Percentiles rank a stretch among this genome's conserved stretches.
phyloP scores from a whole-genome alignment of 805 yeast species.

The Cyberlindnera euphorbiae region DNA sequence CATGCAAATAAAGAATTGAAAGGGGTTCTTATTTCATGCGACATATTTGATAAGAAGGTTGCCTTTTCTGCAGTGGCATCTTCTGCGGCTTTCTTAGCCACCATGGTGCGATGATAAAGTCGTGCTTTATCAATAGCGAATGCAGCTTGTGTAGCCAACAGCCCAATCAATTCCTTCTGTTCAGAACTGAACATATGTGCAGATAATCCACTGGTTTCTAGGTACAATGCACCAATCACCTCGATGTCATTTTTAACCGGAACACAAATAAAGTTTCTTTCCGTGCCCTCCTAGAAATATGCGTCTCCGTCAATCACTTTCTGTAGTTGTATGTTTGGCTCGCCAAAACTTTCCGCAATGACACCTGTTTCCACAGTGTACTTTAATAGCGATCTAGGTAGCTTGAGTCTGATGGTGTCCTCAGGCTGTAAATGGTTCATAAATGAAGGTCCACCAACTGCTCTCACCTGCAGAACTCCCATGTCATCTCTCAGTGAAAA shows the following conservation, averaged over 20 bases:
- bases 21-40: slow-evolving; percentile 84
- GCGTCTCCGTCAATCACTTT: slow-evolving; percentile 33
- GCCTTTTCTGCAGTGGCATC: slow-evolving; percentile 83
- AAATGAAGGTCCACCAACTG: slow-evolving; percentile 28
- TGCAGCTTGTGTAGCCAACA: slow-evolving; percentile 48
- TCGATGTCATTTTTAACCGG: slow-evolving; percentile 41
- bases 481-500: slow-evolving; percentile 28
- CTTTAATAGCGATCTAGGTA: slow-evolving; percentile 37
- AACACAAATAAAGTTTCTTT: slow-evolving; percentile 37
- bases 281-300: slow-evolving; percentile 33
- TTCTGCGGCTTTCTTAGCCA: slow-evolving; percentile 87
- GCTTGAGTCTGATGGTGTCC: slow-evolving; percentile 1
- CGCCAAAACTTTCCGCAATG: slow-evolving; percentile 33
- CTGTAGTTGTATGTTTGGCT: slow-evolving; percentile 29
- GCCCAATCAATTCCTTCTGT: slow-evolving; percentile 35
- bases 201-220: slow-evolving; percentile 33
- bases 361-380: slow-evolving; percentile 36
- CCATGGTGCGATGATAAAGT: slow-evolving; percentile 42
- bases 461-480: slow-evolving; percentile 27
- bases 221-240: slow-evolving; percentile 41
- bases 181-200: slow-evolving; percentile 28
- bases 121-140: slow-evolving; percentile 45
- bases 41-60: slow-evolving; percentile 81
- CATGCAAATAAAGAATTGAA: slow-evolving; percentile 89
- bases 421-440: slow-evolving; percentile 32